phyloP scores from a whole-genome alignment of 768 basidiomycete genomes.

The Pulveroboletus sp. region DNA sequence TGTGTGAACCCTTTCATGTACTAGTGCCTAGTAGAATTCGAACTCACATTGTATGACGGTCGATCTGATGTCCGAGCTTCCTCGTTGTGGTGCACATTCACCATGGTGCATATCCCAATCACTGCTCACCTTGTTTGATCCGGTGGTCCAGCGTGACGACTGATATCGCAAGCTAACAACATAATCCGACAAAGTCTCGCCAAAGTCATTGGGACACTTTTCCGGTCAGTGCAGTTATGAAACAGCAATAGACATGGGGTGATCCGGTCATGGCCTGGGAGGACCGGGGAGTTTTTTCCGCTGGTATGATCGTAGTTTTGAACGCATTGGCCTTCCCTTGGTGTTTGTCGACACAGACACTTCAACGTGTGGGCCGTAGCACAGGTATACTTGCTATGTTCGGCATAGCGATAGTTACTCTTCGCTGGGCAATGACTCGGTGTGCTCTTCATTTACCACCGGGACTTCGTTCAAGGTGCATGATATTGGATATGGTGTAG shows the following conservation, averaged over 20 bases:
- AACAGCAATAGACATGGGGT: not conserved
- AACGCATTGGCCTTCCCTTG: constrained; percentile 5
- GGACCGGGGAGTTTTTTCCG: constrained; percentile 9
- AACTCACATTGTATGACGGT: no score
- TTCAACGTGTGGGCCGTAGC: not conserved
- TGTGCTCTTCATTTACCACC: constrained; percentile 1
- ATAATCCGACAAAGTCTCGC: no score
- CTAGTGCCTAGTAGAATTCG: no score
- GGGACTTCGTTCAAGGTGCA: not conserved
- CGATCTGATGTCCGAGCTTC: no score
- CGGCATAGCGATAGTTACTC: not conserved
- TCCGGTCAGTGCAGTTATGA: not conserved
- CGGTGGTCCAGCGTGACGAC: not conserved
- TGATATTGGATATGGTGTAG: no score
- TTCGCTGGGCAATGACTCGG: not conserved
- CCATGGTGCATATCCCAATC: no score
- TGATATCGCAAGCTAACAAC: not conserved
- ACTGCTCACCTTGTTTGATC: not conserved
- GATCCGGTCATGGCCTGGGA: not conserved
- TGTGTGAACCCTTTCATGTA: no score
- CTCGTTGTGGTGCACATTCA: no score
- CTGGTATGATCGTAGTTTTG: not conserved
- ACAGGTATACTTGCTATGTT: not conserved
- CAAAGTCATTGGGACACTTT: not conserved
- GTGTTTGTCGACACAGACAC: not conserved